Conservation (phyloP, 306 rosid genomes). For the Rosa chinensis region DNA sequence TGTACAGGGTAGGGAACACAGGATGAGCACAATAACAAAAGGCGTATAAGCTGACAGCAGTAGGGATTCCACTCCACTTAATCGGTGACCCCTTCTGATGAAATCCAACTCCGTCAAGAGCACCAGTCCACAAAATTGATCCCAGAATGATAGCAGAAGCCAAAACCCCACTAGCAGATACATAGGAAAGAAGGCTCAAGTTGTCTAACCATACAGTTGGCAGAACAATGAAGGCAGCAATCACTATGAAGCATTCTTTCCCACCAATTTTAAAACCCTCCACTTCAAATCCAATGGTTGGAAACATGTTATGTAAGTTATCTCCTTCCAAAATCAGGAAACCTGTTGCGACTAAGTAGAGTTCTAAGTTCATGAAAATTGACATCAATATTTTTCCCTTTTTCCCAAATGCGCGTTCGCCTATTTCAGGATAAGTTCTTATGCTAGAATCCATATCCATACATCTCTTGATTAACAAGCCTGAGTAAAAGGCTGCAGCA, state of each 20-base stretch:
- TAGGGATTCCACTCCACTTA: constrained; percentile 63
- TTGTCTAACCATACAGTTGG: constrained; percentile 81
- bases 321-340: constrained; percentile 84
- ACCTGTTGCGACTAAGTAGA: constrained; percentile 70
- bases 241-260: constrained; percentile 45
- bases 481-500: constrained; percentile 51
- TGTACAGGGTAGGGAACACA: constrained; percentile 77
- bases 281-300: constrained; percentile 30
- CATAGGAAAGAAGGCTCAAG: constrained; percentile 65
- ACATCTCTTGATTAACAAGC: constrained; percentile 63
- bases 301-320: constrained; percentile 60
- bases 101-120: constrained; percentile 59
- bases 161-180: constrained; percentile 81
- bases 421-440: constrained; percentile 70
- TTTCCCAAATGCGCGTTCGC: constrained; percentile 71
- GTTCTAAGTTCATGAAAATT: constrained; percentile 58
- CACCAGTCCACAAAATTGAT: constrained; percentile 62
- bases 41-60: constrained; percentile 67
- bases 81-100: constrained; percentile 45
- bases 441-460: constrained; percentile 62
- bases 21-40: constrained; percentile 93
- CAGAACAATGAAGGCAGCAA: constrained; percentile 53
- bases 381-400: constrained; percentile 56
- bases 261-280: constrained; percentile 48
- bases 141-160: constrained; percentile 65